A percentile compares a stretch with the other conserved stretches of the same genome.
phyloP scores from a whole-genome alignment of 495 filamentous ascomycete genomes.

The Wilcoxina mikolae region DNA sequence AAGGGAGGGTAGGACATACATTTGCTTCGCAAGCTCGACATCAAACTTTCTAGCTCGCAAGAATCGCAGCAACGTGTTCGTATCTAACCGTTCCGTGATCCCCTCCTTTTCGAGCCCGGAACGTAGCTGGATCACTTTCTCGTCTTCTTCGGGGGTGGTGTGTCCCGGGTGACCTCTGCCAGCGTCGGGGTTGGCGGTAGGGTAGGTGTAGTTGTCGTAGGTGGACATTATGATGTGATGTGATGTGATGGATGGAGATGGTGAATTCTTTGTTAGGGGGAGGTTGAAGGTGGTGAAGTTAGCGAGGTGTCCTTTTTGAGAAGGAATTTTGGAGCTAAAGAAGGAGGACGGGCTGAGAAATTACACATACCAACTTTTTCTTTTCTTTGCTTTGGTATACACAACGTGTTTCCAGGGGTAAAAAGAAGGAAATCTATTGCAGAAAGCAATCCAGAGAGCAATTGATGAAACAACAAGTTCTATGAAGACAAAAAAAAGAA shows the following conservation, averaged over 20 bases:
- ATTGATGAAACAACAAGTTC: no score
- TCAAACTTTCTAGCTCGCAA: constrained; percentile 89
- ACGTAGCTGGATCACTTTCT: constrained; percentile 70
- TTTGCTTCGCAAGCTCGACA: constrained; percentile 54
- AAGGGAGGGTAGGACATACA: constrained; percentile 2
- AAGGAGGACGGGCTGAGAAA: no score
- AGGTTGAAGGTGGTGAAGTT: no score
- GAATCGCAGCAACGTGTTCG: constrained; percentile 77
- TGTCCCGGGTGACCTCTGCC: constrained; percentile 73
- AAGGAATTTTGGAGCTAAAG: no score
- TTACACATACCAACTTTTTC: no score
- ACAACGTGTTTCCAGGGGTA: no score
- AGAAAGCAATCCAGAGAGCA: no score
- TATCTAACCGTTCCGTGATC: constrained; percentile 74
- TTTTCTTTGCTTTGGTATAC: no score
- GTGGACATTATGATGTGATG: neutral
- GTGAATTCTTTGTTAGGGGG: no score
- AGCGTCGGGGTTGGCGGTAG: constrained; percentile 52
- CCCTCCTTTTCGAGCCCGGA: constrained; percentile 67
- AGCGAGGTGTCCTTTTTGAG: no score
- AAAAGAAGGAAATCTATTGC: no score
- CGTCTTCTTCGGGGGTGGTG: constrained; percentile 75
- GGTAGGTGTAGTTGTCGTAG: constrained; percentile 89
- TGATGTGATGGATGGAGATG: neutral
- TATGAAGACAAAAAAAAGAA: no score